These are phyloP conservation scores for Mucor circinelloides DNA, from an alignment of 371 early-diverging fungal genomes.

Conservation along the genomic window DNA sequence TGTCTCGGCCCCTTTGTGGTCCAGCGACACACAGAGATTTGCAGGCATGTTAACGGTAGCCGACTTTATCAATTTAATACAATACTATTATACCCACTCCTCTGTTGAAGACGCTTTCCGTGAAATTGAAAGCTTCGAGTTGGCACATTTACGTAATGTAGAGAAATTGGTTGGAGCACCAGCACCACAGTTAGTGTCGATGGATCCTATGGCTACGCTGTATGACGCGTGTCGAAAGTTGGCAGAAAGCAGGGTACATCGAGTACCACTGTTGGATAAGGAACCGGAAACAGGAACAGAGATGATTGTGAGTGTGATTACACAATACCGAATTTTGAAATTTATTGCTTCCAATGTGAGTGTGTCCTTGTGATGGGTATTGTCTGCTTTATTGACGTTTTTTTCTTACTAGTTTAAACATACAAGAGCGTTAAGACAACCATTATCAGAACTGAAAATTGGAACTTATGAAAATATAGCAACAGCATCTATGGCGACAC, in stretches of 20 bases:
- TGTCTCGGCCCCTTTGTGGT: slow-evolving; percentile 93
- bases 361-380: background rate
- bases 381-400: background rate
- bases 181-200: slow-evolving; percentile 62
- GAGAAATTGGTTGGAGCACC: slow-evolving; percentile 60
- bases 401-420: slow-evolving; percentile 61
- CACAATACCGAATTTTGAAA: slow-evolving; percentile 74
- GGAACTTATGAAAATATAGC: slow-evolving; percentile 85
- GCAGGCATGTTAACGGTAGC: slow-evolving; percentile 93
- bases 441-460: slow-evolving; percentile 73
- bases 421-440: slow-evolving; percentile 54
- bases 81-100: slow-evolving; percentile 83
- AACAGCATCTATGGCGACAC: slow-evolving; percentile 76
- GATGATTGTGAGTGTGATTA: slow-evolving; percentile 88
- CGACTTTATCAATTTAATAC: slow-evolving; percentile 91
- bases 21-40: slow-evolving; percentile 75
- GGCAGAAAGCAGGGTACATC: slow-evolving; percentile 78
- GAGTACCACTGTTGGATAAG: slow-evolving; percentile 86
- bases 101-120: slow-evolving; percentile 79
- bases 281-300: slow-evolving; percentile 76
- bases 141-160: slow-evolving; percentile 70
- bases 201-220: slow-evolving; percentile 84
- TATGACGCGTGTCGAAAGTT: slow-evolving; percentile 81
- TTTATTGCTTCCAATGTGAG: slow-evolving; percentile 6
- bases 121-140: slow-evolving; percentile 83